Conservation (phyloP, 1,139 yeast species). For the Pichia sp. region DNA sequence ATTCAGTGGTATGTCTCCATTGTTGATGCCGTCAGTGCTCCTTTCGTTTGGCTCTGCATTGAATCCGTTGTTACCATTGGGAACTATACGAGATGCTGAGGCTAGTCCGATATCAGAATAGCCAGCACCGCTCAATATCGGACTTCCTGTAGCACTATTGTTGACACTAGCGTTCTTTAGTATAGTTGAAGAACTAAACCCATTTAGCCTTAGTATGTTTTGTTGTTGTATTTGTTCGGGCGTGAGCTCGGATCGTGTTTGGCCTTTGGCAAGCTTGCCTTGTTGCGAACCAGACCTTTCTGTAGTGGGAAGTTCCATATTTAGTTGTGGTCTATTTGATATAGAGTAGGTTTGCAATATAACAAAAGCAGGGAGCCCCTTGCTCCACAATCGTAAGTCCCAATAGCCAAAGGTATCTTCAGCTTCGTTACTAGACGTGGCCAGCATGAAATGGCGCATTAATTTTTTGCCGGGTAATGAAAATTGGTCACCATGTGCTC, state of each 20-base stretch:
- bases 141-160: neutral
- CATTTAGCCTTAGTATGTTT: conserved; percentile 20
- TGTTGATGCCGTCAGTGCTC: neutral
- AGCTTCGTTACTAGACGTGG: neutral
- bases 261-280: conserved; percentile 7
- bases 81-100: neutral
- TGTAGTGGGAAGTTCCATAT: neutral
- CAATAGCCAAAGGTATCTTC: neutral
- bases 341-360: neutral
- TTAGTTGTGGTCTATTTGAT: neutral
- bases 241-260: conserved; percentile 13
- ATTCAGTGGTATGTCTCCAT: neutral
- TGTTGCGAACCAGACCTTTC: conserved; percentile 10
- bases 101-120: neutral
- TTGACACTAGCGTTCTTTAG: conserved; percentile 1
- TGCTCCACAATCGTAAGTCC: neutral
- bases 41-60: neutral
- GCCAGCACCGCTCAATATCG: neutral
- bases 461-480: conserved; percentile 8
- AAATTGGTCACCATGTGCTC: too few species aligned
- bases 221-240: conserved; percentile 22
- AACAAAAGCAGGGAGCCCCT: too few species aligned
- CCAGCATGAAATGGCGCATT: neutral
- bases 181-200: conserved; percentile 15
- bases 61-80: neutral